Evolutionary conservation across 2,329 filamentous ascomycete species (phyloP).

Genomic region (Teratosphaeria zuluensis): DNA sequence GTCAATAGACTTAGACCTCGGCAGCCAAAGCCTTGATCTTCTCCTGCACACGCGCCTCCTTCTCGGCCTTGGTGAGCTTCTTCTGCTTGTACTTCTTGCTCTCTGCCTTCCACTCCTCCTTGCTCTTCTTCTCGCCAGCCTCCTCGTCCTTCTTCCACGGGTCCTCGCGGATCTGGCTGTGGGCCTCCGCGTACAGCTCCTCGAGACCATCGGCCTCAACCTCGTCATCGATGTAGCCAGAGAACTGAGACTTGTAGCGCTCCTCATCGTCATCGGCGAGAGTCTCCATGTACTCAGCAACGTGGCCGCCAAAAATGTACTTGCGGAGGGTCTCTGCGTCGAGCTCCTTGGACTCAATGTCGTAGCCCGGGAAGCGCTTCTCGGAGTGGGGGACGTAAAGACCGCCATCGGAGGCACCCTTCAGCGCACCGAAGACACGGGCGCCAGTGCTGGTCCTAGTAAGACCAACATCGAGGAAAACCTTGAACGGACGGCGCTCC

Average conservation of each 20-base stretch:
- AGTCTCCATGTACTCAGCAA: slow-evolving; percentile 99
- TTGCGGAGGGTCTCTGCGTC: slow-evolving; percentile 94
- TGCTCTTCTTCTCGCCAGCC: slow-evolving; percentile 80
- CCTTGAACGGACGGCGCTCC: slow-evolving; percentile 95
- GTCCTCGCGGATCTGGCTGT: slow-evolving; percentile 94
- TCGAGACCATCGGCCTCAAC: slow-evolving; percentile 93
- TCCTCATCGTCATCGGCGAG: slow-evolving; percentile 99
- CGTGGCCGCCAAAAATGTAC: slow-evolving; percentile 98
- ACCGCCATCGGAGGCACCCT: slow-evolving; percentile 97
- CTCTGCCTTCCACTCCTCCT: slow-evolving; percentile 68
- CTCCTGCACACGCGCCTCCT: slow-evolving; percentile 71
- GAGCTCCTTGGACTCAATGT: slow-evolving; percentile 95
- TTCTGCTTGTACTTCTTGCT: slow-evolving; percentile 73
- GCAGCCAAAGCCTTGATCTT: slow-evolving; percentile 76
- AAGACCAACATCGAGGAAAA: slow-evolving; percentile 95
- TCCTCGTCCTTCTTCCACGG: slow-evolving; percentile 85
- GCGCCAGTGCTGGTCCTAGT: slow-evolving; percentile 95
- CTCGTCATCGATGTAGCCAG: slow-evolving; percentile 94
- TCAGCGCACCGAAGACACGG: slow-evolving; percentile 98
- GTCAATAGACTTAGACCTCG: slow-evolving; percentile 7
- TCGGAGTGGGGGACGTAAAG: slow-evolving; percentile 96
- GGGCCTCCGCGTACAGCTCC: slow-evolving; percentile 81
- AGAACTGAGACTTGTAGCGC: slow-evolving; percentile 97
- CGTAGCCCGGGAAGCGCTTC: slow-evolving; percentile 98
- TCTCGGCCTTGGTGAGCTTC: slow-evolving; percentile 80